Percentiles rank a stretch among this genome's conserved stretches.
Conservation (phyloP, 2,329 filamentous ascomycete species). For the Ophiostoma novo-ulmi region DNA sequence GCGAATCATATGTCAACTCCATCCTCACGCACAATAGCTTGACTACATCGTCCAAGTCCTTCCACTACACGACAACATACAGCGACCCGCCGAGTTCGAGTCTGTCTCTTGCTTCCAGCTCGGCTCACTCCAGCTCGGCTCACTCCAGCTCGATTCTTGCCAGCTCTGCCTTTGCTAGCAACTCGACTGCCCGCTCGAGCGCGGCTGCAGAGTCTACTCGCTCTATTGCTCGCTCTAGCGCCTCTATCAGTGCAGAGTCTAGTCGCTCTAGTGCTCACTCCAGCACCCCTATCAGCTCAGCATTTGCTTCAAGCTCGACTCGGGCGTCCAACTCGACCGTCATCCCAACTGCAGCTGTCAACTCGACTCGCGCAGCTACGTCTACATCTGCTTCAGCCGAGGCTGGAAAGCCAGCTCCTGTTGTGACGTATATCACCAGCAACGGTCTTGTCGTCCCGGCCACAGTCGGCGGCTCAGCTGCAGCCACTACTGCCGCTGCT, state of each 20-base stretch:
- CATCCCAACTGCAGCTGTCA: not conserved
- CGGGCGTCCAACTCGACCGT: not conserved
- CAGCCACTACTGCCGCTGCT: conserved; percentile 21
- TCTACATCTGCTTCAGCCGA: not conserved
- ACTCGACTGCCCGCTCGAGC: not conserved
- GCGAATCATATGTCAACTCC: too few relatives aligned
- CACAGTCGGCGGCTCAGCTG: conserved; percentile 36
- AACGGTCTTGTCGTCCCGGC: conserved; percentile 37
- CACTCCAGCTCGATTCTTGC: not conserved
- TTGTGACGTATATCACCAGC: conserved; percentile 27
- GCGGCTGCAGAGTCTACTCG: not conserved
- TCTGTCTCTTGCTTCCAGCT: not conserved
- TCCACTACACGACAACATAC: too few relatives aligned
- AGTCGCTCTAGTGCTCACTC: too few relatives aligned
- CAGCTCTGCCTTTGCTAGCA: not conserved
- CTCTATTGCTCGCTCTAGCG: not conserved
- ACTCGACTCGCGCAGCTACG: not conserved
- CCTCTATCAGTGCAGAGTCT: too few relatives aligned
- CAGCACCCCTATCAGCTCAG: not conserved
- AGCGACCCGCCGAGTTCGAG: too few relatives aligned
- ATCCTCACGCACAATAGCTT: too few relatives aligned
- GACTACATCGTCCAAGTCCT: too few relatives aligned
- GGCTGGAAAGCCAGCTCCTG: not conserved
- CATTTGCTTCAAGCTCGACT: not conserved
- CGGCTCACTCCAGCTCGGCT: too few relatives aligned